phyloP scores from a whole-genome alignment of 2,329 filamentous ascomycete genomes.

The Dryadomyces quercivorus region DNA sequence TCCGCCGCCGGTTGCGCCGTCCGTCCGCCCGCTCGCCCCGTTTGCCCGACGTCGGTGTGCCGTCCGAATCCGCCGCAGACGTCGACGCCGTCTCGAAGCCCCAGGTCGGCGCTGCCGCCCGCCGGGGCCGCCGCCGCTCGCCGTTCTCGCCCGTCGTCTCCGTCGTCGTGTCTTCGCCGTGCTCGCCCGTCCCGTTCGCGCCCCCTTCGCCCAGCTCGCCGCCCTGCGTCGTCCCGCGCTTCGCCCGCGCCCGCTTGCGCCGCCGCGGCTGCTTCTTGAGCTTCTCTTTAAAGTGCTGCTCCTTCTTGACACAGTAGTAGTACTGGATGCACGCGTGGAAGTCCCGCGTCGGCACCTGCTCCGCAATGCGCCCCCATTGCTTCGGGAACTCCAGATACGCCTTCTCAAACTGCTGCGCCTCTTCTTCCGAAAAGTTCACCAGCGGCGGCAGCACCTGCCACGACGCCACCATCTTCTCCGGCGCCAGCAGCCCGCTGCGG shows the following conservation, averaged over 20 bases:
- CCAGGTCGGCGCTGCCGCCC: slow-evolving; percentile 60
- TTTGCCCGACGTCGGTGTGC: slow-evolving; percentile 41
- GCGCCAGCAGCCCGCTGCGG: slow-evolving; percentile 49
- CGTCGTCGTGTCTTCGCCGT: slow-evolving; percentile 36
- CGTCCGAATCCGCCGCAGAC: slow-evolving; percentile 21
- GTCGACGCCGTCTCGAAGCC: slow-evolving; percentile 44
- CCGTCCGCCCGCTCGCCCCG: slow-evolving; percentile 10
- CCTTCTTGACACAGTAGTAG: slow-evolving; percentile 71
- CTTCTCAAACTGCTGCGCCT: slow-evolving; percentile 59
- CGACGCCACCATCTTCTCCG: slow-evolving; percentile 53
- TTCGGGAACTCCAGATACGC: slow-evolving; percentile 66
- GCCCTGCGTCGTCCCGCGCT: slow-evolving; percentile 43
- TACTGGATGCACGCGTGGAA: slow-evolving; percentile 76
- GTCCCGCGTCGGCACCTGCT: slow-evolving; percentile 52
- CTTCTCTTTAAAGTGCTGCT: slow-evolving; percentile 65
- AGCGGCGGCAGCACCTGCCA: slow-evolving; percentile 63
- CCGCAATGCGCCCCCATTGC: slow-evolving; percentile 70
- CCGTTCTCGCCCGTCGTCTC: slow-evolving; percentile 39
- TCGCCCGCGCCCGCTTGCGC: slow-evolving; percentile 44
- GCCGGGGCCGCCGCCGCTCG: slow-evolving; percentile 47
- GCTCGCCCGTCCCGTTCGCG: slow-evolving; percentile 18
- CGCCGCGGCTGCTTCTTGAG: slow-evolving; percentile 51
- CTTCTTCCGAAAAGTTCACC: slow-evolving; percentile 63
- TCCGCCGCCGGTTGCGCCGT: slow-evolving; percentile 26
- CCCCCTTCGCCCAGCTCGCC: slow-evolving; percentile 51